phyloP scores from a whole-genome alignment of 345 rosid genomes.

The Sisymbrium irio region DNA sequence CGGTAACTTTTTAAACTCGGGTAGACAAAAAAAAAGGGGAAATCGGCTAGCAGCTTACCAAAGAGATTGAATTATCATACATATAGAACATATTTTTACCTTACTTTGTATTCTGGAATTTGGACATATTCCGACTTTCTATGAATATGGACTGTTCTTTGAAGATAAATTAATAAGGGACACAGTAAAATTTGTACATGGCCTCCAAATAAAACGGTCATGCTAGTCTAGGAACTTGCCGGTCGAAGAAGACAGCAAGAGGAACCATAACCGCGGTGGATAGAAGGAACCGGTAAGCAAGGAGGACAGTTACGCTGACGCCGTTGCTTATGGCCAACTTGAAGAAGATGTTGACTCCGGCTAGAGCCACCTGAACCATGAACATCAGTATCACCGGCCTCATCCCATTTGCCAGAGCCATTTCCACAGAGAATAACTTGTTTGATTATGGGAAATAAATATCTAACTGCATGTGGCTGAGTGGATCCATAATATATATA shows the following conservation, averaged over 20 bases:
- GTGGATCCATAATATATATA: neutral
- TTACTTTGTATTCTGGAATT: too few relatives aligned
- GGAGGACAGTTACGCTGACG: conserved; percentile 24
- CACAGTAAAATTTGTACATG: neutral
- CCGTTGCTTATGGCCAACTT: conserved; percentile 36
- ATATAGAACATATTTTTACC: too few relatives aligned
- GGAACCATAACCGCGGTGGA: conserved; percentile 28
- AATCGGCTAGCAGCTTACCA: neutral
- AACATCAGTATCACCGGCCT: conserved; percentile 33
- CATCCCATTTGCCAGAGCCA: conserved; percentile 8
- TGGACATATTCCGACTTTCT: too few relatives aligned
- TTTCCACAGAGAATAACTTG: neutral
- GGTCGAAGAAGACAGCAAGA: conserved; percentile 34
- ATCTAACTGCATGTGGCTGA: neutral
- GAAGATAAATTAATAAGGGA: neutral
- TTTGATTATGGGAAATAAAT: neutral
- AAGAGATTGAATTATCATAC: neutral
- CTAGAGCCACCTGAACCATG: conserved; percentile 23
- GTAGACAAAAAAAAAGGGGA: neutral
- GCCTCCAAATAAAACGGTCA: neutral
- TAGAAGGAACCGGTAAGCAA: conserved; percentile 34
- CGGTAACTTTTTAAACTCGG: neutral
- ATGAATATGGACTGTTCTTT: neutral
- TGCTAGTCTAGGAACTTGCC: conserved; percentile 7
- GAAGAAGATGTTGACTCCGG: conserved; percentile 34